A percentile compares a stretch with the other conserved stretches of the same genome.
Evolutionary conservation across 2,329 filamentous ascomycete species (phyloP).

Genomic region (Elsinoe necatrix): DNA sequence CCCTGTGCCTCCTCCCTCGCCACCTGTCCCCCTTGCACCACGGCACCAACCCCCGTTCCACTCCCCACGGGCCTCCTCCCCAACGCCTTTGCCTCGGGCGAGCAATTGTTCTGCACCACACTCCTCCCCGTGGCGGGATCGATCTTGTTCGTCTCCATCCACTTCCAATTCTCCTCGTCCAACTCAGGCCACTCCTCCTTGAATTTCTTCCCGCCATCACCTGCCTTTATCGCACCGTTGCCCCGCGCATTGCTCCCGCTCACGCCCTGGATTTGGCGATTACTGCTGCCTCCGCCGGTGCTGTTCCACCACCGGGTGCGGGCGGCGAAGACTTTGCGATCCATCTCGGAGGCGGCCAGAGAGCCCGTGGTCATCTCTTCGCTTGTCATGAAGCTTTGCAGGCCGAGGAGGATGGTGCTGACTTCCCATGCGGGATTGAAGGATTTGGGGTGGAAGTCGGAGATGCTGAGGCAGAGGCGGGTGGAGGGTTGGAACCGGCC

Average conservation of each 20-base stretch:
- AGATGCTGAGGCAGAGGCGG: slow-evolving; percentile 88
- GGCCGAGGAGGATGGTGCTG: slow-evolving; percentile 86
- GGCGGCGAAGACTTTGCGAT: slow-evolving; percentile 68
- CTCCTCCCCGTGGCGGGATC: slow-evolving; percentile 62
- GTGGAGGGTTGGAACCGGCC: slow-evolving; percentile 92
- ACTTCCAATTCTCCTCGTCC: slow-evolving; percentile 81
- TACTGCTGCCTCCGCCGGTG: slow-evolving; percentile 73
- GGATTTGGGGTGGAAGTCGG: slow-evolving; percentile 93
- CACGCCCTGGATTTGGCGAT: slow-evolving; percentile 39
- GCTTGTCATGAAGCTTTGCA: slow-evolving; percentile 95
- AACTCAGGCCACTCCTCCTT: slow-evolving; percentile 80
- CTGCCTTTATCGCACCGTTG: slow-evolving; percentile 72
- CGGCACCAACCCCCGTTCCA: slow-evolving; percentile 46
- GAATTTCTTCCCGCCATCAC: slow-evolving; percentile 89
- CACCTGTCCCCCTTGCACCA: slow-evolving; percentile 73
- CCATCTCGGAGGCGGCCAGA: slow-evolving; percentile 64
- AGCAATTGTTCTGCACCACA: slow-evolving; percentile 39
- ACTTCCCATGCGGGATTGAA: slow-evolving; percentile 99
- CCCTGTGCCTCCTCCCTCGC: slow-evolving; percentile 68
- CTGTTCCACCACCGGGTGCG: slow-evolving; percentile 93
- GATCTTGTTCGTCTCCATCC: slow-evolving; percentile 77
- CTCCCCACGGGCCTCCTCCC: slow-evolving; percentile 55
- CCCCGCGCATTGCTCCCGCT: slow-evolving; percentile 49
- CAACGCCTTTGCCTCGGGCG: slow-evolving; percentile 53
- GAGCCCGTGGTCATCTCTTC: slow-evolving; percentile 98